A percentile compares a stretch with the other conserved stretches of the same genome.
Evolutionary conservation across 2,329 filamentous ascomycete species (phyloP).

Genomic region (Cercospora zeina): DNA sequence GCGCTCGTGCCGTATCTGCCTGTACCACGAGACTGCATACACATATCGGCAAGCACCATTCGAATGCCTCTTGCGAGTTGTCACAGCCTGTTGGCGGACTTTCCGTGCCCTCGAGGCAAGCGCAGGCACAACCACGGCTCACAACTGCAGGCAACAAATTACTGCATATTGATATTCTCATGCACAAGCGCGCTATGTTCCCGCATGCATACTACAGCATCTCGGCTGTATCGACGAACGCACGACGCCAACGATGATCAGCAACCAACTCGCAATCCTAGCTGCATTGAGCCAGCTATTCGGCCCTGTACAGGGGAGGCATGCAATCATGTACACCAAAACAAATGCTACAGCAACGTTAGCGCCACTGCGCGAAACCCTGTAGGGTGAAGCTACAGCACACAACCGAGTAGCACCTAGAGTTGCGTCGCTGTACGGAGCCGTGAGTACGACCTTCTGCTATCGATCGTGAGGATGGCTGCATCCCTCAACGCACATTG

Average conservation of each 20-base stretch:
- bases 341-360: constrained; percentile 1
- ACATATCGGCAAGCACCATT: not conserved
- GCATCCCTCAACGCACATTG: not conserved
- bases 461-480: not conserved
- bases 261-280: constrained; percentile 7
- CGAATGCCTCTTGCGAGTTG: not conserved
- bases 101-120: not conserved
- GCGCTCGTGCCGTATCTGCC: not conserved
- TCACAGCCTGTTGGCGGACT: not conserved
- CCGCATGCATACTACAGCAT: not conserved
- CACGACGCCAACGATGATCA: constrained; percentile 4
- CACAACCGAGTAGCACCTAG: not conserved
- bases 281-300: constrained; percentile 7
- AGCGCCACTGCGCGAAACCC: not conserved
- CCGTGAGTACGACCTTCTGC: not conserved
- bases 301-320: constrained; percentile 2
- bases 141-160: not conserved
- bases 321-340: not conserved
- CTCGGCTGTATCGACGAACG: not conserved
- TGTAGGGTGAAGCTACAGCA: not conserved
- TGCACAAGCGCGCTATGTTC: not conserved
- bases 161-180: not conserved
- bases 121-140: constrained; percentile 3
- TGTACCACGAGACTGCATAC: not conserved
- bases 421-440: not conserved